These are phyloP conservation scores for Coriaria nepalensis DNA, from an alignment of 306 rosid species.

Conservation along the genomic window DNA sequence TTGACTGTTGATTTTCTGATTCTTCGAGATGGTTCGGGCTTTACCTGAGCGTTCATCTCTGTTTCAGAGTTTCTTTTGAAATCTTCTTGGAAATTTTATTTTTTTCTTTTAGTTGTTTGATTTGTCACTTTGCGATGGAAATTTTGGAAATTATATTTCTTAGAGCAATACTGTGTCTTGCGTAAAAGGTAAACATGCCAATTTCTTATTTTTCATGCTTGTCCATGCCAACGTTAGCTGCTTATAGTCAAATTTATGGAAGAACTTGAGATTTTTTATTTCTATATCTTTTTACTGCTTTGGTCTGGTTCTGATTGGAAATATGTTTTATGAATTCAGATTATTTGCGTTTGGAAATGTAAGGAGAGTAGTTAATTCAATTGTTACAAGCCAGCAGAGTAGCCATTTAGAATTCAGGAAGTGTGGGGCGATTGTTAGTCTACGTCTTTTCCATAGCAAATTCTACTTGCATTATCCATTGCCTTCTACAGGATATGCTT, in stretches of 20 bases:
- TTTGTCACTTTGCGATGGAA: no score
- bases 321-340: slow-evolving; percentile 37
- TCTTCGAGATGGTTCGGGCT: no score
- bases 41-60: no score
- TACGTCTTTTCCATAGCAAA: slow-evolving; percentile 34
- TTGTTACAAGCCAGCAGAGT: slow-evolving; percentile 24
- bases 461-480: slow-evolving; percentile 27
- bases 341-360: slow-evolving; percentile 48
- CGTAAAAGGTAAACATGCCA: no score
- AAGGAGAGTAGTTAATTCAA: slow-evolving; percentile 32
- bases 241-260: background rate
- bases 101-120: no score
- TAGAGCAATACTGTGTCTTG: no score
- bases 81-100: no score
- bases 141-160: no score
- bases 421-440: slow-evolving; percentile 35
- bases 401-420: slow-evolving; percentile 26
- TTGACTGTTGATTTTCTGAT: no score
- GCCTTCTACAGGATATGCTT: slow-evolving; percentile 24
- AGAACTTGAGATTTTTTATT: background rate
- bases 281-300: background rate
- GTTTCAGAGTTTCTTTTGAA: no score
- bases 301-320: slow-evolving; percentile 5
- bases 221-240: no score
- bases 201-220: no score